Percentiles rank a stretch among this genome's conserved stretches.
Evolutionary conservation across 768 basidiomycete genomes (phyloP).

Genomic region (Hemileccinum rubropunctum): DNA sequence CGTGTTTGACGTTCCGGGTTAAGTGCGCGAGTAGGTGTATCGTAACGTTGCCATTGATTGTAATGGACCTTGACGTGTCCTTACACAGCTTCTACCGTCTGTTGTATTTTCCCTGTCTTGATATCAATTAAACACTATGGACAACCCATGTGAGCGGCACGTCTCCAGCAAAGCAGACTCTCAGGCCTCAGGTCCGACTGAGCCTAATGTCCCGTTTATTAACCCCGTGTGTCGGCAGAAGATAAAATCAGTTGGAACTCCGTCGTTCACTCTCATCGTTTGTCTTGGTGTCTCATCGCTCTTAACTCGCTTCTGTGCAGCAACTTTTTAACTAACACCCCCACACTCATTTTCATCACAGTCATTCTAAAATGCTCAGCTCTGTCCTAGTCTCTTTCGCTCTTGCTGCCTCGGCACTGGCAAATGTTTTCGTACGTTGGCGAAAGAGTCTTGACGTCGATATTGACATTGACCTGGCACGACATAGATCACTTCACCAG

Average conservation of each 20-base stretch:
- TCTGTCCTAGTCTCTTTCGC: constrained; percentile 48
- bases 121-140: no score
- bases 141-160: constrained; percentile 11
- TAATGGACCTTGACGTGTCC: neutral
- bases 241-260: constrained; percentile 30
- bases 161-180: neutral
- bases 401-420: constrained; percentile 52
- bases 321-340: constrained; percentile 7
- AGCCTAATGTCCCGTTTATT: neutral
- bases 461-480: constrained; percentile 2
- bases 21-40: constrained; percentile 17
- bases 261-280: constrained; percentile 16
- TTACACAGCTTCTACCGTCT: neutral
- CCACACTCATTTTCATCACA: constrained; percentile 25
- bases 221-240: neutral
- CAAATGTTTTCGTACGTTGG: constrained; percentile 53
- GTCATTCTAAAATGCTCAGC: constrained; percentile 46
- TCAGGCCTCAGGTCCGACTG: neutral
- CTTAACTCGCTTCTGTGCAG: neutral
- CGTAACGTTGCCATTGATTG: neutral
- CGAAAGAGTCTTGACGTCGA: neutral
- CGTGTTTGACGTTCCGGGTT: constrained; percentile 48
- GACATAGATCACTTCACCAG: constrained; percentile 57
- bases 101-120: neutral
- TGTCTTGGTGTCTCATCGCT: neutral